Base-by-base conservation (phyloP, 192 early-diverging fungal genomes). In the Coemansia sp. region DNA sequence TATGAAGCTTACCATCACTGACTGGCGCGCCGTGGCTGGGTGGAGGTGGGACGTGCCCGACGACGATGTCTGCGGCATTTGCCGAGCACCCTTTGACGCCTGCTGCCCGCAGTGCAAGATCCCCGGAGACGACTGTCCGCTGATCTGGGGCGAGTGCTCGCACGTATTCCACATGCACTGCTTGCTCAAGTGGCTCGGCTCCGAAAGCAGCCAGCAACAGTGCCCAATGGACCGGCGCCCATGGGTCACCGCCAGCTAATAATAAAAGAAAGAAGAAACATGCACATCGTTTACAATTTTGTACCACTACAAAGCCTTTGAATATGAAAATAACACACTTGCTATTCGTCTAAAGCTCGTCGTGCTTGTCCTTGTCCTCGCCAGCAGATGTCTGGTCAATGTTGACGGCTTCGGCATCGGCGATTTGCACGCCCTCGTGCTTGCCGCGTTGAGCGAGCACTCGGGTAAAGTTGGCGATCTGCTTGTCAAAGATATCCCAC, bases 121-220 rank as follows among this genome's bases (percentile, higher is more conserved):
- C n/a, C 94, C 94, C 0, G 94, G 94, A 25, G 94, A 95, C 68
- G 89, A 93, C 58, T 96, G 94, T 57, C 91, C 94, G 10, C 65
- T 94, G 38, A 86, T 96, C 31, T 93, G 90, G 91, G 96, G 96
- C 63, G 87, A 94, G 59, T 98, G 96, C 83, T 86, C 80, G 27
- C 96, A 98, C 67, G 89, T 89, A 5, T 98, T 98, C 75, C 96
- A 98, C 74, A 87, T 96, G 87, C 96, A 98, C 74, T 98, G 96
- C 63, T 79, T 98, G 22, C 70, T 88, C 41, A 94, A 92, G 42
- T 94, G 93, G 93, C 78, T 93, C 36, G 71, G 85, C 22, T 83
- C 88, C 15, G 89, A 93, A 31, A 81, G 74, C 17, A 91, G 89
- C 56, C 86, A 87, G 42, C 86, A 89, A 46, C 90, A 85, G 25